Evolutionary conservation across 2,329 filamentous ascomycete species (phyloP).

Genomic region (Epichloe sibirici): DNA sequence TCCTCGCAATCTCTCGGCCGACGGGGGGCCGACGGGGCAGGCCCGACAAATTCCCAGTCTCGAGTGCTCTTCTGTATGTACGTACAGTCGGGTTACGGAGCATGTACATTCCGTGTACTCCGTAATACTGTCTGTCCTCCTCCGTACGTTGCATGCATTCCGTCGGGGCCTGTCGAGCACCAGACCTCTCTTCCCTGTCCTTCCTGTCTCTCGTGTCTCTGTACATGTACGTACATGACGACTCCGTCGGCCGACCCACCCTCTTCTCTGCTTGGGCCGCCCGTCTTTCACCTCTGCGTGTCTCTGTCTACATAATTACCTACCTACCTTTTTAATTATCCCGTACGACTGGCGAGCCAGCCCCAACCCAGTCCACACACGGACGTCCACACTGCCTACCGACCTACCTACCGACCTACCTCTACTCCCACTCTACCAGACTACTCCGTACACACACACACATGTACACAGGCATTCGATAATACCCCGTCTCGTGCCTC

Average conservation of each 20-base stretch:
- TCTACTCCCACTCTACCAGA: no score
- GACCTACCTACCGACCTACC: no score
- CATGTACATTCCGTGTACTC: not conserved
- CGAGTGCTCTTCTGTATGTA: not conserved
- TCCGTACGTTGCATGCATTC: no score
- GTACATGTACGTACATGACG: not conserved
- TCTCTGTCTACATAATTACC: not conserved
- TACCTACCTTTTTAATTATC: not conserved
- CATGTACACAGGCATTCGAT: not conserved
- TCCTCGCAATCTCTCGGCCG: slow-evolving; percentile 4
- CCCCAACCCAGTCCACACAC: not conserved
- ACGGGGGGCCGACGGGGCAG: slow-evolving; percentile 1
- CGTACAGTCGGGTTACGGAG: no score
- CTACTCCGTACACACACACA: not conserved
- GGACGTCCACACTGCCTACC: not conserved
- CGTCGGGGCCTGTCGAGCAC: no score
- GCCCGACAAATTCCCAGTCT: not conserved
- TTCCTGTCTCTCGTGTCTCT: no score
- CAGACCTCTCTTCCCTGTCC: no score
- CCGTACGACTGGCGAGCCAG: not conserved
- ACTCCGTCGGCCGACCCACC: slow-evolving; percentile 4
- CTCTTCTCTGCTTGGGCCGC: not conserved
- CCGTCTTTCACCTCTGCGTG: not conserved
- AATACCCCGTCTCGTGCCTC: not conserved
- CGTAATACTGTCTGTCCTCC: not conserved